Conservation (phyloP, 495 filamentous ascomycete species). For the Sphaerosporella brunnea region DNA sequence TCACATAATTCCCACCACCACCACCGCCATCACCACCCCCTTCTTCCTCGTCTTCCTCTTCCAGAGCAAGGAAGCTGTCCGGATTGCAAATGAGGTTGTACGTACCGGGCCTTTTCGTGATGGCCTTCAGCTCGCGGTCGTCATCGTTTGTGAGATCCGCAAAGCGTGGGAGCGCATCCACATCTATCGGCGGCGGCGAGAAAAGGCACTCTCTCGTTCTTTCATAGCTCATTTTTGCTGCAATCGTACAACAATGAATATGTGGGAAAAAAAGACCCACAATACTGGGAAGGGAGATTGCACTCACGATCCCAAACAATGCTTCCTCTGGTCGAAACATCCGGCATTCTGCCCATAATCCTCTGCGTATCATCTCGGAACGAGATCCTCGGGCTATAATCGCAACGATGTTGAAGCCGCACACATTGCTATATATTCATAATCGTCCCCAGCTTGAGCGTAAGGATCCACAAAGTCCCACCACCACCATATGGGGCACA, state of each 20-base stretch:
- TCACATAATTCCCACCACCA: neutral
- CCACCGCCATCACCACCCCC: neutral
- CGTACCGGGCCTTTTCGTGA: conserved; percentile 36
- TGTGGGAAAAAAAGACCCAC: no score
- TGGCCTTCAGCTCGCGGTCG: conserved; percentile 42
- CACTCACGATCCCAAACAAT: conserved; percentile 41
- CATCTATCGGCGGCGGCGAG: conserved; percentile 17
- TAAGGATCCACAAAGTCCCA: no score
- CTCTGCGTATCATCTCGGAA: conserved; percentile 42
- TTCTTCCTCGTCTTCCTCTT: conserved; percentile 7
- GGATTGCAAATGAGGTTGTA: conserved; percentile 41
- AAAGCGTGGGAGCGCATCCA: conserved; percentile 34
- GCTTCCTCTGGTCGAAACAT: conserved; percentile 36
- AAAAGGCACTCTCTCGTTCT: neutral
- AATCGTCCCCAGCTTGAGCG: no score
- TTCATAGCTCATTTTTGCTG: neutral
- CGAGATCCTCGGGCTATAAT: conserved; percentile 40
- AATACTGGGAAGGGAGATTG: neutral
- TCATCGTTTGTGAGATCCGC: conserved; percentile 39
- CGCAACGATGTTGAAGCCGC: conserved; percentile 38
- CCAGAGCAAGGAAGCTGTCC: conserved; percentile 32
- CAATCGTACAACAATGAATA: no score
- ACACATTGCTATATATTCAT: conserved; percentile 44
- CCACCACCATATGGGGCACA: no score
- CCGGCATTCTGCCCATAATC: conserved; percentile 38